phyloP scores from a whole-genome alignment of 306 rosid species.

The Casuarina equisetifolia region DNA sequence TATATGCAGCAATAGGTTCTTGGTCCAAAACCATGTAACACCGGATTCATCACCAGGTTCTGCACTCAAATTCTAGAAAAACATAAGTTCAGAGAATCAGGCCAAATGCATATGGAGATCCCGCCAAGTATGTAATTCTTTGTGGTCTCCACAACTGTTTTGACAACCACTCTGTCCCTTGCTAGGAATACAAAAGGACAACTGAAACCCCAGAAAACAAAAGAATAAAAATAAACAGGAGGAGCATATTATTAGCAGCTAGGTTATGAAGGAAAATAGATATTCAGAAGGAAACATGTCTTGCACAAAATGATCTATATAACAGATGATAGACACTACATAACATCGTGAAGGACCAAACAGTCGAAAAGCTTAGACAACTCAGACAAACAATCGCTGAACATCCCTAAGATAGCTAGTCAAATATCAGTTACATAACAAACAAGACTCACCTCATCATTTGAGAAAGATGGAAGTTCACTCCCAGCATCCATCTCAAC shows the following conservation, averaged over 20 bases:
- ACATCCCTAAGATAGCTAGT: slow-evolving; percentile 1
- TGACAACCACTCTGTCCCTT: background rate
- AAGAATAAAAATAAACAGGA: background rate
- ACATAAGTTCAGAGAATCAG: background rate
- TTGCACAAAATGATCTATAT: too few relatives aligned
- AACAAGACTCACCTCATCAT: slow-evolving; percentile 49
- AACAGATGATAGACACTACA: too few relatives aligned
- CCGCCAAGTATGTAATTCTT: background rate
- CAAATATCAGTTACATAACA: slow-evolving; percentile 7
- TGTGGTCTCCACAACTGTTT: background rate
- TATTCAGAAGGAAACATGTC: too few relatives aligned
- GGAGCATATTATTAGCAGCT: background rate
- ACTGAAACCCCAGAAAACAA: background rate
- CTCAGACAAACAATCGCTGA: slow-evolving; percentile 17
- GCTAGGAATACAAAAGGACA: background rate
- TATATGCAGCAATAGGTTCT: background rate
- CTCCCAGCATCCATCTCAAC: slow-evolving; percentile 35
- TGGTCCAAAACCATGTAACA: background rate
- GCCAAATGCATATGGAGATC: background rate
- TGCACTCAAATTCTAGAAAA: background rate
- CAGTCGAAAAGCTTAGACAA: background rate
- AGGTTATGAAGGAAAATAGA: background rate
- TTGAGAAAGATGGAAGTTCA: slow-evolving; percentile 37
- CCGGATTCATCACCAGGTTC: background rate
- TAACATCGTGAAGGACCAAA: background rate